Evolutionary conservation across 2,329 filamentous ascomycete genomes (phyloP).

Genomic region (Colletotrichum sidae): DNA sequence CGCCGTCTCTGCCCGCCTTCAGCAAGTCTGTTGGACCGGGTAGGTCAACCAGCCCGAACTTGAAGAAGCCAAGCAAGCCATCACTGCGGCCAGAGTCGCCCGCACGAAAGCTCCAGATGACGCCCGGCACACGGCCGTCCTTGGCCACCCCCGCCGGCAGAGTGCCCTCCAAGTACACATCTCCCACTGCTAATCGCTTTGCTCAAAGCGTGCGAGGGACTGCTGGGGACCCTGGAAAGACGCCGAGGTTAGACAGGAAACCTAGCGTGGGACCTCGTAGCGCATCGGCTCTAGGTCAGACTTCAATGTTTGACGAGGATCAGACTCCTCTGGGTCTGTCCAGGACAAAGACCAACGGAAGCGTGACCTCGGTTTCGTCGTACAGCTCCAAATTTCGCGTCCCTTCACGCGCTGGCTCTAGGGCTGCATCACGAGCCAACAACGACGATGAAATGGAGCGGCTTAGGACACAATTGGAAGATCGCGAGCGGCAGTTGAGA

Average conservation of each 20-base stretch:
- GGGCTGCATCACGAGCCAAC: constrained; percentile 50
- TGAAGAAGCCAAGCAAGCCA: constrained; percentile 74
- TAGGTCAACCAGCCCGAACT: constrained; percentile 76
- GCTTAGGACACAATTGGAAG: constrained; percentile 79
- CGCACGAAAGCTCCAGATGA: constrained; percentile 75
- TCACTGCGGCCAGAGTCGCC: constrained; percentile 94
- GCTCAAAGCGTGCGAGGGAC: constrained; percentile 73
- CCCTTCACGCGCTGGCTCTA: constrained; percentile 55
- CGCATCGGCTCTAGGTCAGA: constrained; percentile 67
- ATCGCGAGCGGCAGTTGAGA: constrained; percentile 87
- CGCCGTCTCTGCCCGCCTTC: constrained; percentile 79
- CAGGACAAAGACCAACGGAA: constrained; percentile 66
- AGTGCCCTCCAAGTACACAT: constrained; percentile 69
- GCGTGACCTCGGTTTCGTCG: constrained; percentile 65
- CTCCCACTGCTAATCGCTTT: constrained; percentile 71
- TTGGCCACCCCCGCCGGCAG: constrained; percentile 64
- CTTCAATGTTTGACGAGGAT: constrained; percentile 64
- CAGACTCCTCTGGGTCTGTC: constrained; percentile 65
- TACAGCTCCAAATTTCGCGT: constrained; percentile 66
- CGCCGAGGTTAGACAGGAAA: constrained; percentile 59
- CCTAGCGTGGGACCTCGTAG: constrained; percentile 68
- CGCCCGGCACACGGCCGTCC: constrained; percentile 67
- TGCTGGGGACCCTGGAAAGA: constrained; percentile 71
- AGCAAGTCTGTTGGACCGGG: constrained; percentile 85
- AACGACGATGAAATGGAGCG: constrained; percentile 80